Evolutionary conservation across 805 yeast genomes (phyloP).

Genomic region (Saccharomycopsis lassenensis): DNA sequence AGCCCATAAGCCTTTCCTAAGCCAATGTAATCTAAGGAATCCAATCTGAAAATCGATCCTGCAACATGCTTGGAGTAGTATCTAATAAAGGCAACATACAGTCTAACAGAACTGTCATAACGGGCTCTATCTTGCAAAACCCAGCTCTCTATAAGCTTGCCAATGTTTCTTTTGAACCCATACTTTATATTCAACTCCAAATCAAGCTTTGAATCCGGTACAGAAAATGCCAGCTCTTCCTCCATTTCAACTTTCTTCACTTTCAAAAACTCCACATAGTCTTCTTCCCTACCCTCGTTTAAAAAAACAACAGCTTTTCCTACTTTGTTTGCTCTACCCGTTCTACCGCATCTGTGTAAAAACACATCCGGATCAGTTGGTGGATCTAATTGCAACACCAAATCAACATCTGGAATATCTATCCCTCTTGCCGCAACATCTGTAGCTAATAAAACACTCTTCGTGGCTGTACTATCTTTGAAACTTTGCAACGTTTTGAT

Average conservation of each 20-base stretch:
- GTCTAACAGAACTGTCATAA: conserved; percentile 68
- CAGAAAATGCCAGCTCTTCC: conserved; percentile 28
- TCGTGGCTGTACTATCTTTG: conserved; percentile 22
- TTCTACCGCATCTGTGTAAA: conserved; percentile 88
- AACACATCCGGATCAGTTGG: conserved; percentile 90
- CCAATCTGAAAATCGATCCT: conserved; percentile 72
- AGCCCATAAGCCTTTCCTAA: conserved; percentile 72
- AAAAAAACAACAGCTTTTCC: conserved; percentile 75
- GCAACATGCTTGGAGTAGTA: conserved; percentile 86
- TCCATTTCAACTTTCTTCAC: conserved; percentile 53
- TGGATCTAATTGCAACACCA: conserved; percentile 90
- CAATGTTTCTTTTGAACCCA: conserved; percentile 18
- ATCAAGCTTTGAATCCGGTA: conserved; percentile 10
- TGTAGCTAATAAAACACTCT: conserved; percentile 71
- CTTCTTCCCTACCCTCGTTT: conserved; percentile 67
- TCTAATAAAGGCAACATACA: conserved; percentile 75
- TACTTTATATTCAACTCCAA: conserved; percentile 17
- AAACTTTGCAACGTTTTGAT: conserved; percentile 60
- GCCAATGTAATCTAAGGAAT: conserved; percentile 58
- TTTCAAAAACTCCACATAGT: conserved; percentile 66
- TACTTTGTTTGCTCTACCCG: conserved; percentile 80
- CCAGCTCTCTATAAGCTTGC: conserved; percentile 35
- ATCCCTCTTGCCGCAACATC: conserved; percentile 99
- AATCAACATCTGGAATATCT: conserved; percentile 89
- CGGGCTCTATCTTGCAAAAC: conserved; percentile 62